phyloP scores from a whole-genome alignment of 179 eudicot species.

The Heliamphora pulchella region DNA sequence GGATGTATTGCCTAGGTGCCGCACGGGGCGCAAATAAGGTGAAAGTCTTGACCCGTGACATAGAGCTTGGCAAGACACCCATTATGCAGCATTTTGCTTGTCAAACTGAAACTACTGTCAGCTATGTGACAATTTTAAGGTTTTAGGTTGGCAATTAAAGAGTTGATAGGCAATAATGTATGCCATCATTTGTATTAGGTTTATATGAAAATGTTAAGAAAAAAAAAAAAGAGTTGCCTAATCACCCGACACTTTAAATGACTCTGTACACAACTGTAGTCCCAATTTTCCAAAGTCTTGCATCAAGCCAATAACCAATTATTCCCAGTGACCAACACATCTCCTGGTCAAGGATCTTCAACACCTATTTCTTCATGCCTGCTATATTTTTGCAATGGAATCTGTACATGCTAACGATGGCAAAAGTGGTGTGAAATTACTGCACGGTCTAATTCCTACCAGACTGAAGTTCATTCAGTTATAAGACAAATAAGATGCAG shows the following conservation, averaged over 20 bases:
- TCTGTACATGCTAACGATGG: neutral
- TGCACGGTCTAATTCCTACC: neutral
- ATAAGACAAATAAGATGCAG: too few relatives aligned
- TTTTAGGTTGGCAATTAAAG: neutral
- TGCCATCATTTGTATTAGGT: neutral
- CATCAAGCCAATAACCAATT: neutral
- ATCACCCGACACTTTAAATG: neutral
- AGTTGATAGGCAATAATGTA: neutral
- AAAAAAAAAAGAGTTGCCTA: neutral
- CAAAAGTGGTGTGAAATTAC: neutral
- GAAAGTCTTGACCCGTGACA: neutral
- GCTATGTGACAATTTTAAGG: neutral
- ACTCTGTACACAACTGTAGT: neutral
- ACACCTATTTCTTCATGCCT: neutral
- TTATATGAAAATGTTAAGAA: neutral
- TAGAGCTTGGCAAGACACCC: neutral
- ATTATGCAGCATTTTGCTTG: neutral
- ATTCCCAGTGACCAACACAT: neutral
- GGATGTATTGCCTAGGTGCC: too few relatives aligned
- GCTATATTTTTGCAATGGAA: neutral
- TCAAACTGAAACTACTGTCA: neutral
- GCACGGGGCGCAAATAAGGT: too few relatives aligned
- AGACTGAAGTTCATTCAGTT: neutral
- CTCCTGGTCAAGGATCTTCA: neutral
- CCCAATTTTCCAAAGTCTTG: neutral